Evolutionary conservation across 768 basidiomycete species (phyloP).

Genomic region (Termitomyces sp.): DNA sequence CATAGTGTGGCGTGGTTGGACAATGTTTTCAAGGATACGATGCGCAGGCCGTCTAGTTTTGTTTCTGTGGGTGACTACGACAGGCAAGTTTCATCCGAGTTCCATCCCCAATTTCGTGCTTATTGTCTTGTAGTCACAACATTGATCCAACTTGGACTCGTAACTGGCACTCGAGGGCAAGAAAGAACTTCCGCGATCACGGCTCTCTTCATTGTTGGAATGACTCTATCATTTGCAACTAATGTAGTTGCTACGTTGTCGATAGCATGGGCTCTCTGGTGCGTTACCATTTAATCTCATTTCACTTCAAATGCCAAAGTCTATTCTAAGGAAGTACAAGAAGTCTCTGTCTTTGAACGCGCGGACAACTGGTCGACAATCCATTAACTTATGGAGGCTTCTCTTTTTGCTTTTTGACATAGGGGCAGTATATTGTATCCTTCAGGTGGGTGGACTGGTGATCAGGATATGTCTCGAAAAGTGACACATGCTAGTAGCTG

Average conservation of each 20-base stretch:
- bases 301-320: background rate
- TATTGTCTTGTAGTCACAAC: background rate
- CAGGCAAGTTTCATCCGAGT: background rate
- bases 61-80: background rate
- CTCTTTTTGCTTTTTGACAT: background rate
- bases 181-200: background rate
- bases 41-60: background rate
- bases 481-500: background rate
- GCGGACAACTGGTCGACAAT: background rate
- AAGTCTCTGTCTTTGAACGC: background rate
- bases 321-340: background rate
- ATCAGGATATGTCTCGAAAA: background rate
- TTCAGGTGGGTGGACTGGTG: background rate
- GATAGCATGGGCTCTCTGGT: background rate
- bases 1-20: background rate
- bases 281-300: background rate
- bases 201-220: background rate
- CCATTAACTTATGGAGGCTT: background rate
- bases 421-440: background rate
- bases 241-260: background rate
- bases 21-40: background rate
- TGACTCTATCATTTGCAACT: background rate
- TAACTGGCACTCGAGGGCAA: background rate
- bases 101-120: background rate
- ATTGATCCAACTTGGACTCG: background rate